phyloP scores from a whole-genome alignment of 1,284 basidiomycete genomes.

The Trametes polyzona region DNA sequence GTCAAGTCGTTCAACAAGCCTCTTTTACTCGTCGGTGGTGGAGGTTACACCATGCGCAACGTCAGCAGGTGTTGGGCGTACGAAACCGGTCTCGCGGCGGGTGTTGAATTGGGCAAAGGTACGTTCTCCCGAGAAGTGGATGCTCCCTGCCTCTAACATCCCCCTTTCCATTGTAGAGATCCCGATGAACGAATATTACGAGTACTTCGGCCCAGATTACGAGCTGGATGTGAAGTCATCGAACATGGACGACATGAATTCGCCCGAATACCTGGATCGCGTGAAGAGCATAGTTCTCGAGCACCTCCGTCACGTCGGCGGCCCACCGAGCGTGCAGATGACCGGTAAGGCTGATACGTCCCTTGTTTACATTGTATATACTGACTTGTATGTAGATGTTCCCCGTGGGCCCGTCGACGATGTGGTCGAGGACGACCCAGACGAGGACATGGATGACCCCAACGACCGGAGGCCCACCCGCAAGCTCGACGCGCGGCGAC shows the following conservation, averaged over 20 bases:
- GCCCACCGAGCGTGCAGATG: conserved; percentile 91
- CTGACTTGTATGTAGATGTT: conserved; percentile 55
- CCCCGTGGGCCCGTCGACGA: conserved; percentile 82
- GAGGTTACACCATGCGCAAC: conserved; percentile 98
- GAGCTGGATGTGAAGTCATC: conserved; percentile 95
- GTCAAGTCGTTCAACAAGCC: conserved; percentile 97
- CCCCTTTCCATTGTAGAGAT: no score
- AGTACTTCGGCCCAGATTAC: conserved; percentile 99
- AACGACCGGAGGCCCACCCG: conserved; percentile 75
- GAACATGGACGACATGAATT: conserved; percentile 97
- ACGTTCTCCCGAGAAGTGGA: conserved; percentile 9
- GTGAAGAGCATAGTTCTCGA: conserved; percentile 93
- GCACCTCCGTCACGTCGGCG: conserved; percentile 81
- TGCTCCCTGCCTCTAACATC: background rate
- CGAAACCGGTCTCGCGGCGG: conserved; percentile 96
- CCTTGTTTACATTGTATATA: background rate
- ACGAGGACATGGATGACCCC: conserved; percentile 80
- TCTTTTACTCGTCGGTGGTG: conserved; percentile 91
- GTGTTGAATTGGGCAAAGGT: conserved; percentile 90
- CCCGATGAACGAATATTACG: conserved; percentile 97
- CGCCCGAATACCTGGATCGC: conserved; percentile 90
- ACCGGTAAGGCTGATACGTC: conserved; percentile 52
- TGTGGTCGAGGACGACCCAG: conserved; percentile 76
- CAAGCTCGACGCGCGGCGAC: conserved; percentile 73
- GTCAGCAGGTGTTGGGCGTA: conserved; percentile 98